Evolutionary conservation across 805 yeast genomes (phyloP).

Genomic region (Tetrapisispora pingtungensis): DNA sequence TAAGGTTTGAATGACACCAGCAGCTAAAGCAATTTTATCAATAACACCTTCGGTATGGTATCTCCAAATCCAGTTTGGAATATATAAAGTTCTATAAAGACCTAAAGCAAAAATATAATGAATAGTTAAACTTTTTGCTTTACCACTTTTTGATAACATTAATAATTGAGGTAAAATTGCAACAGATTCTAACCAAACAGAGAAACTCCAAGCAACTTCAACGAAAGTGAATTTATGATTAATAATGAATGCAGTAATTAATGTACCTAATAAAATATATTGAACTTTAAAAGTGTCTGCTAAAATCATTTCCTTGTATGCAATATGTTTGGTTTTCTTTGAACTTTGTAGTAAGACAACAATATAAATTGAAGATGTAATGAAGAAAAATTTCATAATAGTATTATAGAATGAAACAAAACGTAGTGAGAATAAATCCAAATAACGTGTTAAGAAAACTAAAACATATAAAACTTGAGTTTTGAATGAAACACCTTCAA

Average conservation of each 20-base stretch:
- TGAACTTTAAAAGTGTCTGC: conserved; percentile 67
- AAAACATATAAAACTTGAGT: conserved; percentile 72
- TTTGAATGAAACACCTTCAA: conserved; percentile 79
- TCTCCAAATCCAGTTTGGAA: conserved; percentile 93
- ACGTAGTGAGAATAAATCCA: conserved; percentile 41
- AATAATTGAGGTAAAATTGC: conserved; percentile 90
- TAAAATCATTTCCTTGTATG: conserved; percentile 42
- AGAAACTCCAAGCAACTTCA: conserved; percentile 78
- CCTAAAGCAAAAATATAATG: conserved; percentile 95
- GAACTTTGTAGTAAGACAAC: conserved; percentile 53
- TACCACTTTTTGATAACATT: conserved; percentile 81
- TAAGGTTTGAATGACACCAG: conserved; percentile 80
- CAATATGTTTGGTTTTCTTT: conserved; percentile 40
- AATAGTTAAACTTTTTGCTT: conserved; percentile 75
- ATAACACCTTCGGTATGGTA: conserved; percentile 48
- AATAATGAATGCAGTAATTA: conserved; percentile 50
- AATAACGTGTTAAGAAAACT: conserved; percentile 65
- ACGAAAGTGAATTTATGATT: conserved; percentile 50
- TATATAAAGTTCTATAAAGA: conserved; percentile 74
- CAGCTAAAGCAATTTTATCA: conserved; percentile 60
- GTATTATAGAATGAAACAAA: conserved; percentile 66
- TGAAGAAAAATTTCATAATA: conserved; percentile 71
- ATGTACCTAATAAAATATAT: conserved; percentile 58
- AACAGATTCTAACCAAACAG: conserved; percentile 85
- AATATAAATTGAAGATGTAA: conserved; percentile 64